Evolutionary conservation across 1,284 basidiomycete genomes (phyloP).

Genomic region (Heterobasidion parviporum): DNA sequence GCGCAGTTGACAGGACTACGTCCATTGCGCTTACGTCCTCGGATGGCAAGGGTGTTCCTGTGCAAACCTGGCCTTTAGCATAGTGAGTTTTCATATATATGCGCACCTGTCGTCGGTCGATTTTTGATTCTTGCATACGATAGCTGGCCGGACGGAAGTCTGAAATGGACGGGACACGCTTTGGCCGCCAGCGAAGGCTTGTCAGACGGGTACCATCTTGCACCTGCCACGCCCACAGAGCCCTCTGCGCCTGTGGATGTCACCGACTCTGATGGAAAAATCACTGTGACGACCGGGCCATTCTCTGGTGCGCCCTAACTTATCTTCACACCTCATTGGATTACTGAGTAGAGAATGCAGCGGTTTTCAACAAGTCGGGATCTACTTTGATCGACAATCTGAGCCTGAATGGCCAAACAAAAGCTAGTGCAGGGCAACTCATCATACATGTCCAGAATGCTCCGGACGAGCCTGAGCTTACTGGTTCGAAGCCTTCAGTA

Average conservation of each 20-base stretch:
- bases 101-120: neutral
- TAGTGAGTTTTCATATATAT: constrained; percentile 20
- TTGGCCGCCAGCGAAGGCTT: constrained; percentile 23
- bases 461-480: constrained; percentile 25
- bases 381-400: constrained; percentile 25
- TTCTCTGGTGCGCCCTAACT: constrained; percentile 22
- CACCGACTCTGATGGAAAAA: constrained; percentile 14
- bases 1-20: constrained; percentile 31
- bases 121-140: neutral
- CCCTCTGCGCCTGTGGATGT: constrained; percentile 28
- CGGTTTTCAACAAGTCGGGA: constrained; percentile 27
- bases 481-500: constrained; percentile 21
- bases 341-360: constrained; percentile 9
- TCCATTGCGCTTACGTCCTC: constrained; percentile 20
- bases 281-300: constrained; percentile 27
- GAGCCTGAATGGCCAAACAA: constrained; percentile 19
- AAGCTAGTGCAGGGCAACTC: constrained; percentile 24
- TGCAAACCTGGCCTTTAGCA: constrained; percentile 33
- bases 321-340: neutral
- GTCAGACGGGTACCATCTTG: constrained; percentile 18
- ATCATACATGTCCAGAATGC: constrained; percentile 27
- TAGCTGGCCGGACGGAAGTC: constrained; percentile 34
- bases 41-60: constrained; percentile 21
- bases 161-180: constrained; percentile 36
- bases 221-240: constrained; percentile 27